Base-by-base conservation (phyloP, 352 stramenopile species). In the Globisporangium megalacanthum region DNA sequence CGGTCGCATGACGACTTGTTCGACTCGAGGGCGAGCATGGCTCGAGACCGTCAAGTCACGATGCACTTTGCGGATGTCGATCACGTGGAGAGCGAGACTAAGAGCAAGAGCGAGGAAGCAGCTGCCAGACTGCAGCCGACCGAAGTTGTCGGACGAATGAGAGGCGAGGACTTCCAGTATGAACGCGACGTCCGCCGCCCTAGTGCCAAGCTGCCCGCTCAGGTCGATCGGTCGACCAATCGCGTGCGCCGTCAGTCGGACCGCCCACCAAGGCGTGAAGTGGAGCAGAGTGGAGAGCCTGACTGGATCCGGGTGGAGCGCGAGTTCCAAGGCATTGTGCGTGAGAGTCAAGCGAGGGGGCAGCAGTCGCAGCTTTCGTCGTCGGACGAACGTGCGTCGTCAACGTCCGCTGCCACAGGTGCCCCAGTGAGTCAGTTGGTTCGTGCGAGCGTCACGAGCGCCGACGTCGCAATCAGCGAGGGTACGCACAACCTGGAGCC, bases 241-340 rank as follows among this genome's bases (percentile, higher is more conserved):
- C 41, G 15, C 41, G n/a, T 17, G 15, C 41, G 41, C n/a, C 41
- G 41, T 15, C 41, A 5, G 15, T 20, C 41, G 41, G 41, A 46
- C 14, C 41, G 20, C 5, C 15, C 15, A 17, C 41, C 13, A 44
- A 20, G 29, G 35, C 29, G 14, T n/a, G 39, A 8, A 25, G 53
- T 45, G 10, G 49, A 54, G 22, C n/a, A 20, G 4, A 54, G 37
- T 35, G 50, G 31, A 5, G 50, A 58, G 9, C 17, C 25, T 6
- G 49, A 56, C 19, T 51, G 57, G n/a, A 35, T 52, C 6, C 31
- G 45, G 19, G 57, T 63, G 20, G 57, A 63, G 50, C 47, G 33
- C 25, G 41, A 63, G 8, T 63, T 63, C 19, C 41, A 63, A 41
- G 42, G 25, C 14, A 44, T 63, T 17, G 44, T 63, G 42, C 35